phyloP scores from a whole-genome alignment of 2,329 filamentous ascomycete genomes.

The Chaetomium sp. region DNA sequence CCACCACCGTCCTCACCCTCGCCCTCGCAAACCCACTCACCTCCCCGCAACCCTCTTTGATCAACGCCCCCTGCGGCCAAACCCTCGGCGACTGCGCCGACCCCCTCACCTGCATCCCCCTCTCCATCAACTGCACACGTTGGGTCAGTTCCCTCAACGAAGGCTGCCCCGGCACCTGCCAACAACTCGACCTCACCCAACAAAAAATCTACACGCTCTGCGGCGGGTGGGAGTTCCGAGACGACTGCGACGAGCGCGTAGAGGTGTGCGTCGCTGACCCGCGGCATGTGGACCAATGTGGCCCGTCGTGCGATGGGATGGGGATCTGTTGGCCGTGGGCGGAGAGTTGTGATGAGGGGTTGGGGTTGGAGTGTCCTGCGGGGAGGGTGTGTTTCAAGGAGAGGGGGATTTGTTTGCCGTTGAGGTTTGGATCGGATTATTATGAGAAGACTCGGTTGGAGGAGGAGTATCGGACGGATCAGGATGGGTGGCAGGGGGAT shows the following conservation, averaged over 20 bases:
- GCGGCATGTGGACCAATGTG: conserved; percentile 2
- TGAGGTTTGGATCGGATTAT: conserved; percentile 5
- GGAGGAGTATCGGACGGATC: not conserved
- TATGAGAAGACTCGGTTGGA: conserved; percentile 8
- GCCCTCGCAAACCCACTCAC: too few relatives aligned
- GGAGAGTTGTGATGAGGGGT: conserved; percentile 6
- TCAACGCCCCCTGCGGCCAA: not conserved
- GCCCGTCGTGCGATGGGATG: conserved; percentile 12
- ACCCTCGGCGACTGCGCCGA: conserved; percentile 10
- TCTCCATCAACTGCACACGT: conserved; percentile 11
- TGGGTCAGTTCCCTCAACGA: not conserved
- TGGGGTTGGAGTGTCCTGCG: conserved; percentile 1
- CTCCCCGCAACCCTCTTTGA: too few relatives aligned
- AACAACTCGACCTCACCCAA: conserved; percentile 2
- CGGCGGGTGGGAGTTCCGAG: conserved; percentile 10
- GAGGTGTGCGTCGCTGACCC: conserved; percentile 14
- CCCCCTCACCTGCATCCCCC: conserved; percentile 15
- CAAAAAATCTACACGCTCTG: conserved; percentile 15
- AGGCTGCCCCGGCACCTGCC: conserved; percentile 13
- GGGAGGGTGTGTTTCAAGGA: conserved; percentile 12
- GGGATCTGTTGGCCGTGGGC: conserved; percentile 12
- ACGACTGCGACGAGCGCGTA: conserved; percentile 15
- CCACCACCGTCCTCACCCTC: too few relatives aligned
- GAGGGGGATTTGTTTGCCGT: conserved; percentile 6
- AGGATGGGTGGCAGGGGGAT: conserved; percentile 2